Conservation (phyloP, 129 eudicot species). For the Escallonia rubra region DNA sequence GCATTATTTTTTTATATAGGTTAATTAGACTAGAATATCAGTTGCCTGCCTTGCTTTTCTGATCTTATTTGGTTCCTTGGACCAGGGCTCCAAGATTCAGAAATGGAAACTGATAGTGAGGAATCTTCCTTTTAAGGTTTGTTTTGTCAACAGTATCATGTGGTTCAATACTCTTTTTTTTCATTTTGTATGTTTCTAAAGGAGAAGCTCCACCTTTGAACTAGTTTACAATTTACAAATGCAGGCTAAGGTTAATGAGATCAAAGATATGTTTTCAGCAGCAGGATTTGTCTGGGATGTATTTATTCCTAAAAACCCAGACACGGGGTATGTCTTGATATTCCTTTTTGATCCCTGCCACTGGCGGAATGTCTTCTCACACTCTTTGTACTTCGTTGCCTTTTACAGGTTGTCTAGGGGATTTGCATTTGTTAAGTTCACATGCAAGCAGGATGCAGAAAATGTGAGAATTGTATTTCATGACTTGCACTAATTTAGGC, state of each 20-base stretch:
- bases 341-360: not conserved
- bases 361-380: constrained; percentile 7
- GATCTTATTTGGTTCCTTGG: not conserved
- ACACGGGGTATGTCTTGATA: constrained; percentile 47
- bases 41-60: not conserved
- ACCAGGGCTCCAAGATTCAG: constrained; percentile 86
- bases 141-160: not conserved
- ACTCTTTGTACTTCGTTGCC: not conserved
- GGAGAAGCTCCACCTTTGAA: not conserved
- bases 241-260: constrained; percentile 62
- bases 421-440: constrained; percentile 90
- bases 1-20: no score
- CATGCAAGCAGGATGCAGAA: constrained; percentile 93
- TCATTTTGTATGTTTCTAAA: not conserved
- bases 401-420: constrained; percentile 67
- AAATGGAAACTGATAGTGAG: constrained; percentile 93
- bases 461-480: constrained; percentile 45
- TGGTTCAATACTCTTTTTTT: not conserved
- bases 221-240: constrained; percentile 8
- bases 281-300: constrained; percentile 97
- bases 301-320: constrained; percentile 74
- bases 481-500: not conserved
- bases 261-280: constrained; percentile 59
- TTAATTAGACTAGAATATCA: not conserved
- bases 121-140: constrained; percentile 89